Evolutionary conservation across 139 green algal genomes (phyloP), one percentile per base, ranked within the genome.

Genomic region (Diplosphaera chodatii): DNA sequence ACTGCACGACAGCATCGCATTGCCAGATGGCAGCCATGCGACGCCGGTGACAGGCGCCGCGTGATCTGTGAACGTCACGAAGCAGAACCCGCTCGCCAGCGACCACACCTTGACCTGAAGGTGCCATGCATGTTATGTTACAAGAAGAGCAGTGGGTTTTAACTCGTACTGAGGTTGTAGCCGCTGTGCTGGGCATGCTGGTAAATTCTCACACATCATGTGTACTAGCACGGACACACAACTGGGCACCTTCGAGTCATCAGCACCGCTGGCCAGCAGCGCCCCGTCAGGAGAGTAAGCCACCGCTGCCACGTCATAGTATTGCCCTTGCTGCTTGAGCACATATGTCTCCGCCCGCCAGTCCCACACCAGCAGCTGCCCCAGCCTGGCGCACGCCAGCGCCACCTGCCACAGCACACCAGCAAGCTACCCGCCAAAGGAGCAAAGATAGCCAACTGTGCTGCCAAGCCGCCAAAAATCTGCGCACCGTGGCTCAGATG

Each of bases 281-380:
- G 73, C 75, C 13, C 91, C 92, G 64, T 98, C 95, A 0, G 89
- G 89, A 15, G 89, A 95, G 81, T 93, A 98, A 22, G 84, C 85
- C 0, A 76, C 68, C 3, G 83, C 64, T 1, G 80, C 73, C 1
- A 96, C 86, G 75, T 96, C 94, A 69, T 90, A 93, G 64, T 80
- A 86, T 80, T 99, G 95, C 40, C 48, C 67, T 66, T 93, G 86
- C 81, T 97, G 90, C 80, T 90, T 93, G 20, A 97, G 79, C 41
- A 97, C 90, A 74, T 99, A 98, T 29, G 78, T 93, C 83, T 99
- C 95, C 25, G 78, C 90, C 40, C 90, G 84, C 95, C 95, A 99
- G 77, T 99, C 95, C 95, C 95, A 99, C 56, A 99, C 95, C 74
- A 99, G 85, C 85, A 99, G 82, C 89, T 99, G 95, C 6, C 95